Evolutionary conservation across 768 basidiomycete genomes (phyloP), one percentile per base, ranked within the genome.

Genomic region (Hebeloma cylindrosporum): DNA sequence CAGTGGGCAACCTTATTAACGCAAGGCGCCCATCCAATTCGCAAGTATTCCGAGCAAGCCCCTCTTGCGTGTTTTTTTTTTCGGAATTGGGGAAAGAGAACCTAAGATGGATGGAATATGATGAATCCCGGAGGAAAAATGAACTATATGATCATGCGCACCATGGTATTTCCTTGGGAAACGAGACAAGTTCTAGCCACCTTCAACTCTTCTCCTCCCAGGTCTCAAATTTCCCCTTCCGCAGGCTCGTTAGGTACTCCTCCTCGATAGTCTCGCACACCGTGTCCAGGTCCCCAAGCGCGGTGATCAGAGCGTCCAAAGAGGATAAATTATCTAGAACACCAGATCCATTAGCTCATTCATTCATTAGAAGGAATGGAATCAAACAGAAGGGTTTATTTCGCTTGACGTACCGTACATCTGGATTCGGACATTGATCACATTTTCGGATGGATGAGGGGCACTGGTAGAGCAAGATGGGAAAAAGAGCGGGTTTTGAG

Each of bases 371-470:
- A 36, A 9, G 29, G 29, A 35, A n/a, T 35, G 29, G 33, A 26
- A 40, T 27, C 47, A 42, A 46, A 14, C 20, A 32, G 22, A n/a
- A 13, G 18, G 16, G 3, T n/a, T n/a, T n/a, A n/a, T n/a, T n/a
- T n/a, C n/a, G n/a, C n/a, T n/a, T n/a, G 20, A 74, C 93, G 50
- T 58, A 97, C 93, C 93, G 56, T 97, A 96, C 95, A 98, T 98
- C 79, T 98, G 95, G 48, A 98, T 92, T n/a, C 96, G 88, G 20
- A 98, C 71, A 59, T 97, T 90, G 58, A 99, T 96, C 56, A 88
- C 84, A 55, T 91, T 88, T 72, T 99, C 96, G 7, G 95, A 96
- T 3, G 96, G 96, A 71, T 98, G 96, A 2, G 96, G 96, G 25
- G 79, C 86, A 56, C 88, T 91, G 54, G 1, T 6, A 8, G 4